Evolutionary conservation across 768 basidiomycete species (phyloP).

Genomic region (Termitomyces sp.): DNA sequence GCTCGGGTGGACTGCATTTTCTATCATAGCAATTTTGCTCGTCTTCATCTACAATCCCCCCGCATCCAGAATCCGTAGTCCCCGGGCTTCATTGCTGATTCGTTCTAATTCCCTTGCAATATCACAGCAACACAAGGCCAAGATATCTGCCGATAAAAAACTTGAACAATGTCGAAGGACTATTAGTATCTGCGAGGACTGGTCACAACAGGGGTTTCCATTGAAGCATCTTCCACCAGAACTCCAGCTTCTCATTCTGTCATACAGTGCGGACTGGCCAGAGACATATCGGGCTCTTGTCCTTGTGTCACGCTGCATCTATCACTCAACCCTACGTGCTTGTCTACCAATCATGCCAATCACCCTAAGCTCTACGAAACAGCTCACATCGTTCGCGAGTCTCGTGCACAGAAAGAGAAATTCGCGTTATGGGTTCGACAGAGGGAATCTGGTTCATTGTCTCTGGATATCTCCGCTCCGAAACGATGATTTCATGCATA

Average conservation of each 20-base stretch:
- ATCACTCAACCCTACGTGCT: slow-evolving; percentile 22
- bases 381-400: slow-evolving; percentile 23
- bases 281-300: slow-evolving; percentile 25
- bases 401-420: slow-evolving; percentile 7
- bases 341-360: slow-evolving; percentile 29
- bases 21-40: slow-evolving; percentile 6
- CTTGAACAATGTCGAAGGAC: slow-evolving; percentile 17
- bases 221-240: slow-evolving; percentile 27
- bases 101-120: slow-evolving; percentile 12
- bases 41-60: slow-evolving; percentile 10
- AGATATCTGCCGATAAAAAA: slow-evolving; percentile 13
- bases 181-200: slow-evolving; percentile 11
- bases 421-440: slow-evolving; percentile 6
- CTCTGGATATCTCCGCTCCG: slow-evolving; percentile 29
- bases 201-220: slow-evolving; percentile 13
- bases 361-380: slow-evolving; percentile 23
- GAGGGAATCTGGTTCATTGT: slow-evolving; percentile 18
- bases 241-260: slow-evolving; percentile 24
- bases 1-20: slow-evolving; percentile 9
- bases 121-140: slow-evolving; percentile 14
- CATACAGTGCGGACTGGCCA: slow-evolving; percentile 22
- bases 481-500: slow-evolving; percentile 13
- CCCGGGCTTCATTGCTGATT: neutral
- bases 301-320: slow-evolving; percentile 24
- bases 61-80: slow-evolving; percentile 1